Evolutionary conservation across 257 asterid genomes (phyloP).

Genomic region (Capsicum rhomboideum): DNA sequence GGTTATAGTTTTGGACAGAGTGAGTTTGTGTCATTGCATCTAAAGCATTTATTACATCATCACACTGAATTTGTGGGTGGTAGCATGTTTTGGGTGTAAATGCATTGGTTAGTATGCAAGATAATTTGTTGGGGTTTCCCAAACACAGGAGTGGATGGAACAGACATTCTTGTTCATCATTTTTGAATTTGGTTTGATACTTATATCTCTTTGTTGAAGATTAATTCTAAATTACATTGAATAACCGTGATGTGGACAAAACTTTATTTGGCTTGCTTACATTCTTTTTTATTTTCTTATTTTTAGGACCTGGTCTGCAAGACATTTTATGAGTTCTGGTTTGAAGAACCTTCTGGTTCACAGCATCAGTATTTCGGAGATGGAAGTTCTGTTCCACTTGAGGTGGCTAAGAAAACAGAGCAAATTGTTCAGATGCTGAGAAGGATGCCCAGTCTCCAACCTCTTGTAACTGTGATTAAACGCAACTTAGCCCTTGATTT

Average conservation of each 20-base stretch:
- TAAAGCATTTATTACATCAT: neutral
- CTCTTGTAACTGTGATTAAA: conserved; percentile 68
- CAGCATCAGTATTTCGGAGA: conserved; percentile 57
- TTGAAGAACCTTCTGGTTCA: conserved; percentile 76
- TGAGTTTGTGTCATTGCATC: neutral
- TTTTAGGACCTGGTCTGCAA: conserved; percentile 94
- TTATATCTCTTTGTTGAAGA: neutral
- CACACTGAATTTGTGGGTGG: neutral
- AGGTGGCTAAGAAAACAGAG: conserved; percentile 86
- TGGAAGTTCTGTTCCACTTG: conserved; percentile 91
- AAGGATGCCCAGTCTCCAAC: conserved; percentile 74
- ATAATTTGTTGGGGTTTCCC: neutral
- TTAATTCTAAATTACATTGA: neutral
- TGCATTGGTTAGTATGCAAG: neutral
- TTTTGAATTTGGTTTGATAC: neutral
- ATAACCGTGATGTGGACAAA: neutral
- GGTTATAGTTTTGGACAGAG: neutral
- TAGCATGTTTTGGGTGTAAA: neutral
- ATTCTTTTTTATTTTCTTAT: conserved; percentile 8
- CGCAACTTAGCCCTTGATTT: conserved; percentile 88
- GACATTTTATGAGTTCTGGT: conserved; percentile 99
- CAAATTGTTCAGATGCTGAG: conserved; percentile 88
- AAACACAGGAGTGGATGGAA: neutral
- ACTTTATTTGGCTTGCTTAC: neutral
- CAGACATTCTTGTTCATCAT: neutral